phyloP scores from a whole-genome alignment of 2,329 filamentous ascomycete genomes.

The Aspergillus clavatus region DNA sequence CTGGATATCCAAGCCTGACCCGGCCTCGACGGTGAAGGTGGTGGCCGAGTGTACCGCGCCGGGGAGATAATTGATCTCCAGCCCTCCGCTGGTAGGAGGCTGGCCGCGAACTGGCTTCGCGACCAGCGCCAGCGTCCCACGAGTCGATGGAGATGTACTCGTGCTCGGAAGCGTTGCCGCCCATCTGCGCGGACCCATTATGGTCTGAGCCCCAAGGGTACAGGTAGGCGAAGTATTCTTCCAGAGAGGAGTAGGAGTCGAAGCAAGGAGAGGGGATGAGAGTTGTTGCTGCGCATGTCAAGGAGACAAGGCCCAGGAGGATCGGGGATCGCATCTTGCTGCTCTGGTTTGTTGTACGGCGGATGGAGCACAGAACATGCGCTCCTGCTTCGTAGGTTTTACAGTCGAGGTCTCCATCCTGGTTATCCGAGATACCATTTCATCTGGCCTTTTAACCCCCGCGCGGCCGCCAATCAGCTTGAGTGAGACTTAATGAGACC shows the following conservation, averaged over 20 bases:
- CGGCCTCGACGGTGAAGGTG: constrained; percentile 36
- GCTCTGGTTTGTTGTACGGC: neutral
- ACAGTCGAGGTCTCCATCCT: no score
- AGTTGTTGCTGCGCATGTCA: constrained; percentile 14
- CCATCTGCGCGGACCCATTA: constrained; percentile 56
- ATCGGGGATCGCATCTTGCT: neutral
- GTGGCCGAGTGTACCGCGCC: constrained; percentile 45
- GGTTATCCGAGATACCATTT: no score
- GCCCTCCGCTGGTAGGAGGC: constrained; percentile 19
- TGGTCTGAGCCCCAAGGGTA: constrained; percentile 57
- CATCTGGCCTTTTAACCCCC: no score
- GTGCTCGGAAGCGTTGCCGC: constrained; percentile 25
- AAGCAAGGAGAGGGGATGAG: constrained; percentile 26
- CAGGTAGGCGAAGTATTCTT: constrained; percentile 47
- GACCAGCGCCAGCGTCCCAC: constrained; percentile 45
- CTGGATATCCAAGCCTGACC: constrained; percentile 38
- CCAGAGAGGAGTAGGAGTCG: constrained; percentile 27
- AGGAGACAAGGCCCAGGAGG: constrained; percentile 2
- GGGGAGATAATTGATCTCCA: constrained; percentile 49
- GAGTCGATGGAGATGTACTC: constrained; percentile 41
- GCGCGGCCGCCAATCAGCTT: no score
- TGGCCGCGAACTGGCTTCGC: constrained; percentile 42
- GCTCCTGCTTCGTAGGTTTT: no score
- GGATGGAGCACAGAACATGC: neutral
- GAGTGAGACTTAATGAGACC: no score